Evolutionary conservation across 345 rosid genomes (phyloP).

Genomic region (Microcos paniculata): DNA sequence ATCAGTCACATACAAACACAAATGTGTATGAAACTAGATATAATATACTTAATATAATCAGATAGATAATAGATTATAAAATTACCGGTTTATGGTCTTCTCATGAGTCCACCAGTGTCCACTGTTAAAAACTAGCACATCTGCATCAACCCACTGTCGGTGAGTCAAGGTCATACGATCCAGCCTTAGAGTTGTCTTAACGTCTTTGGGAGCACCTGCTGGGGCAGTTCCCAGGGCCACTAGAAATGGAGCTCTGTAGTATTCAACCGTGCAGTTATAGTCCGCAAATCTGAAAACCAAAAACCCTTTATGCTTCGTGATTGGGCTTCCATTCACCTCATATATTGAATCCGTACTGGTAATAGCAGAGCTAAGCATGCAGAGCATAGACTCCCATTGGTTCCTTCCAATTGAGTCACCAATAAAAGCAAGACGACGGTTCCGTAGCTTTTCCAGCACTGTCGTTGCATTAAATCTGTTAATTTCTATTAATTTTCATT

Average conservation of each 20-base stretch:
- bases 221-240: conserved; percentile 69
- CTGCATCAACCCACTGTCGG: conserved; percentile 66
- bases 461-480: conserved; percentile 67
- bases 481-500: too few species aligned
- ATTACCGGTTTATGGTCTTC: conserved; percentile 68
- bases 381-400: conserved; percentile 93
- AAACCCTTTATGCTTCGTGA: conserved; percentile 82
- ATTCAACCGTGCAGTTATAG: conserved; percentile 82
- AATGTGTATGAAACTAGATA: neutral
- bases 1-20: neutral
- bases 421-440: conserved; percentile 66
- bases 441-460: conserved; percentile 64
- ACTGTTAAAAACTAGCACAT: conserved; percentile 66
- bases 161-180: conserved; percentile 68
- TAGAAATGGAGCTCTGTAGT: conserved; percentile 81
- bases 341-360: conserved; percentile 57
- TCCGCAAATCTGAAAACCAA: conserved; percentile 70
- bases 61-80: neutral
- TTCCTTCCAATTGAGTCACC: conserved; percentile 95
- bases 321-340: conserved; percentile 71
- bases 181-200: conserved; percentile 61
- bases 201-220: conserved; percentile 40
- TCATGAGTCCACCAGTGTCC: conserved; percentile 95
- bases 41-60: neutral
- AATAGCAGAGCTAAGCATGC: conserved; percentile 71